phyloP scores from a whole-genome alignment of 345 rosid genomes.

The Populus pruinosa region DNA sequence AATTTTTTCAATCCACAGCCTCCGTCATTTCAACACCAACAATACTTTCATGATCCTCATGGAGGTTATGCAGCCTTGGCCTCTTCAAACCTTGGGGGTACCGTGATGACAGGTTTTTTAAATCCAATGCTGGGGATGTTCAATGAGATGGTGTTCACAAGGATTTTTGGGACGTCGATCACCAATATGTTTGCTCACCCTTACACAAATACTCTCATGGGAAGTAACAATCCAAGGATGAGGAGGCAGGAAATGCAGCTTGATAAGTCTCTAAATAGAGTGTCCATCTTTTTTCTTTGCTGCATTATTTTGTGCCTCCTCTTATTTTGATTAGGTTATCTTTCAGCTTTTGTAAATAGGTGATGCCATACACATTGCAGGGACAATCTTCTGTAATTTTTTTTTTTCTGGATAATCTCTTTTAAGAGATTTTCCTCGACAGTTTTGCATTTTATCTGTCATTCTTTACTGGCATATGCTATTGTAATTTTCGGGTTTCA shows the following conservation, averaged over 20 bases:
- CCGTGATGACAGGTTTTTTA: slow-evolving; percentile 36
- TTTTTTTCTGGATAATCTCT: slow-evolving; percentile 5
- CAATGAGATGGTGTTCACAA: slow-evolving; percentile 37
- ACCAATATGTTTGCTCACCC: slow-evolving; percentile 46
- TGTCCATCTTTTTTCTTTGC: slow-evolving; percentile 22
- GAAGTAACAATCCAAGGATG: slow-evolving; percentile 15
- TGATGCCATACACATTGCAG: not conserved
- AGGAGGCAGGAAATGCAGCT: slow-evolving; percentile 31
- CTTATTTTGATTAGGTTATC: slow-evolving; percentile 11
- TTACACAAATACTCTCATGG: slow-evolving; percentile 9
- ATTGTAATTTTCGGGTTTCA: not conserved
- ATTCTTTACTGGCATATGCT: not conserved
- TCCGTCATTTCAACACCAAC: slow-evolving; percentile 25
- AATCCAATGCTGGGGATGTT: slow-evolving; percentile 57
- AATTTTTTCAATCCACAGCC: slow-evolving; percentile 22
- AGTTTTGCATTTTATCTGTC: not conserved
- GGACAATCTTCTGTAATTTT: not conserved
- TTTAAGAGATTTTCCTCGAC: not conserved
- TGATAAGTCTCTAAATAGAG: slow-evolving; percentile 23
- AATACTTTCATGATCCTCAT: slow-evolving; percentile 24
- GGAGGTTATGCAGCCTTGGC: slow-evolving; percentile 26
- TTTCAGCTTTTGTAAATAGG: slow-evolving; percentile 6
- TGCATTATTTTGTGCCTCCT: slow-evolving; percentile 30
- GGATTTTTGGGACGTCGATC: slow-evolving; percentile 26
- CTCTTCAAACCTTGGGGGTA: slow-evolving; percentile 12